Evolutionary conservation across 2,329 filamentous ascomycete genomes (phyloP).

Genomic region (Rhytidhysteron rufulum): DNA sequence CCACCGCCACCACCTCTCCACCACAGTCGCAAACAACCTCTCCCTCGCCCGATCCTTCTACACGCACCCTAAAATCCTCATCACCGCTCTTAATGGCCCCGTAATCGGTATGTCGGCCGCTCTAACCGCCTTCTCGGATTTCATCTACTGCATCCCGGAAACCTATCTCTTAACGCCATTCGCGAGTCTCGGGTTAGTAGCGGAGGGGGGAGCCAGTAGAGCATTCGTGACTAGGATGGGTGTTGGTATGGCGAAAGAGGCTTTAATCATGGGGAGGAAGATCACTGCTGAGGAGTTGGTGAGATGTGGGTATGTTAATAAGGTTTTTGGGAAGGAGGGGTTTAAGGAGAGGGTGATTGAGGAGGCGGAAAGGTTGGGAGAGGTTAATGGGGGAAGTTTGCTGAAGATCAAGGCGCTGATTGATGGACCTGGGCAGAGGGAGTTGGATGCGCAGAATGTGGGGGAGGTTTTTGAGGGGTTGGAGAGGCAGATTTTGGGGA

Average conservation of each 20-base stretch:
- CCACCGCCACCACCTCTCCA: constrained; percentile 57
- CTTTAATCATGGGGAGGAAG: constrained; percentile 82
- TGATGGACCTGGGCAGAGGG: constrained; percentile 65
- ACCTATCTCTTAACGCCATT: constrained; percentile 90
- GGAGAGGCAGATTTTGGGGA: constrained; percentile 71
- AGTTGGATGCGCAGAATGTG: constrained; percentile 73
- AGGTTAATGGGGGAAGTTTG: constrained; percentile 79
- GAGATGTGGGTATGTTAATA: constrained; percentile 78
- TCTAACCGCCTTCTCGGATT: constrained; percentile 78
- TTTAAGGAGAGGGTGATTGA: constrained; percentile 65
- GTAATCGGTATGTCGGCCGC: constrained; percentile 85
- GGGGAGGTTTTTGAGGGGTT: constrained; percentile 82
- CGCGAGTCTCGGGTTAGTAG: constrained; percentile 80
- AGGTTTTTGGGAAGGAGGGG: constrained; percentile 63
- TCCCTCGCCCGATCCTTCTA: constrained; percentile 89
- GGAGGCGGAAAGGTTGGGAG: constrained; percentile 64
- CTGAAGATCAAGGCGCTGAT: constrained; percentile 82
- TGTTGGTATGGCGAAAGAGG: constrained; percentile 80
- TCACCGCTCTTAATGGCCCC: constrained; percentile 88
- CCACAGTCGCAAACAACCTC: constrained; percentile 79
- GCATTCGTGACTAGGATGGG: constrained; percentile 80
- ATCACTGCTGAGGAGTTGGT: constrained; percentile 72
- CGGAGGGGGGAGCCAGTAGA: constrained; percentile 77
- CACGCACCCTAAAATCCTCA: constrained; percentile 88
- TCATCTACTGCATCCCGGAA: constrained; percentile 80